phyloP scores from a whole-genome alignment of 352 stramenopile genomes.

The Pythium aphanidermatum region DNA sequence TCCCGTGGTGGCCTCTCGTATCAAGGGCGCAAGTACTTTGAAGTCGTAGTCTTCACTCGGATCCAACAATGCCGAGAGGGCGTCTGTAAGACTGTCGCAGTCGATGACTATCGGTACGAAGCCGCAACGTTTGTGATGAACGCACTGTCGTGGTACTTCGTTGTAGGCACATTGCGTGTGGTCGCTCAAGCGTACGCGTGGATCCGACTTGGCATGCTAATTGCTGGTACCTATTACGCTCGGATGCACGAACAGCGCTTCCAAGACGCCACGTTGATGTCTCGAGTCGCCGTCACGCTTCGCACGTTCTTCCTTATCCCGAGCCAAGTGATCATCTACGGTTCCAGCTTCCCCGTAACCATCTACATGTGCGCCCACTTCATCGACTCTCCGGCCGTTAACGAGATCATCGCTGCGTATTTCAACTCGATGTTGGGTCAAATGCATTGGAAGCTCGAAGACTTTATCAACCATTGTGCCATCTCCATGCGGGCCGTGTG shows the following conservation, averaged over 20 bases:
- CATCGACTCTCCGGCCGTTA: conserved; percentile 34
- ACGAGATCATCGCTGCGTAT: conserved; percentile 24
- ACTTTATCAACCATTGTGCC: conserved; percentile 25
- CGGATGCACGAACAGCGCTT: too few relatives aligned
- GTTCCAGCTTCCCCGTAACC: conserved; percentile 31
- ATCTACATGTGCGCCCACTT: conserved; percentile 42
- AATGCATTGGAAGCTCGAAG: conserved; percentile 15
- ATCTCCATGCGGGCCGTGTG: conserved; percentile 47
- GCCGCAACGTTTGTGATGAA: conserved; percentile 17
- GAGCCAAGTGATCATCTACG: conserved; percentile 47
- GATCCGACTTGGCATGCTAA: conserved; percentile 23
- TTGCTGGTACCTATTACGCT: conserved; percentile 25
- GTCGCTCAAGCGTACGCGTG: conserved; percentile 36
- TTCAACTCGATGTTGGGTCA: conserved; percentile 27
- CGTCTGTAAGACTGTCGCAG: conserved; percentile 26
- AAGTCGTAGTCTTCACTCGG: conserved; percentile 3
- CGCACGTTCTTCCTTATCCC: conserved; percentile 35
- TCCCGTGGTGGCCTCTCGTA: conserved; percentile 1
- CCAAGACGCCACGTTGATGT: conserved; percentile 4
- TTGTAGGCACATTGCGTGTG: conserved; percentile 20
- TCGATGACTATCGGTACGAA: conserved; percentile 45
- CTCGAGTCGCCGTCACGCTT: conserved; percentile 1
- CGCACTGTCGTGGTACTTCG: conserved; percentile 23
- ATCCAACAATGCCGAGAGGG: conserved; percentile 4
- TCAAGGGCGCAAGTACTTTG: conserved; percentile 1